Base-by-base conservation (phyloP, 805 yeast genomes). In the Suhomyces sp. region DNA sequence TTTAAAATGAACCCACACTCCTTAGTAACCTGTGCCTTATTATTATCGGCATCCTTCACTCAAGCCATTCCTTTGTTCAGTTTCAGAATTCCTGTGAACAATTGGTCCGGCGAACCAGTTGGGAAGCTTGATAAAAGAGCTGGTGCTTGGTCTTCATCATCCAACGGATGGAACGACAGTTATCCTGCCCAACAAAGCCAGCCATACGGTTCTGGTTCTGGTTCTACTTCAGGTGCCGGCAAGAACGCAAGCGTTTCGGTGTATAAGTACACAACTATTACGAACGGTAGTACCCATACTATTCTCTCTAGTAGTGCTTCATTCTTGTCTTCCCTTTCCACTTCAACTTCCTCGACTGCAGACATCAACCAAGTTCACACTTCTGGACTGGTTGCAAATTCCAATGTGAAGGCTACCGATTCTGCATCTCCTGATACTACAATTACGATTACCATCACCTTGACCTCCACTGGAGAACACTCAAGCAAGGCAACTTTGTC, bases 1-100 rank as follows among this genome's bases (percentile, higher is more conserved):
- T 22, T 40, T 29, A 38, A 38, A 35, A 47, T 47, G 50, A 47
- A 47, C 38, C 50, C 50, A 26, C 24, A 24, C 22, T 19, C 44
- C 17, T 27, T 47, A 9, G 13, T 47, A 13, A 22, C 44, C 27
- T 47, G 27, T 27, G 45, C 50, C 36, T 6, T 27, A 0, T 38
- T 47, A 24, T 8, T 38, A 5, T 27, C 27, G 13, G 27, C 45
- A 23, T 23, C 45, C 8, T 17, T 40, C 10, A 26, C 31, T 13
- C n/a, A 38, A 12, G 44, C 45, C 17, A 31, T 42, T 17, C 50
- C 50, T 24, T 36, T 47, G 10, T 27, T 38, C 15, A 44, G 44
- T 22, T 19, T 33, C 31, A 6, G 15, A 9, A 17, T 5, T 10
- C n/a, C 19, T 2, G 7, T 12, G n/a, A 19, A 24, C 27, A 13